These are phyloP conservation scores for Hypoxylon sp. DNA, from an alignment of 2,329 filamentous ascomycete species.

Conservation along the genomic window DNA sequence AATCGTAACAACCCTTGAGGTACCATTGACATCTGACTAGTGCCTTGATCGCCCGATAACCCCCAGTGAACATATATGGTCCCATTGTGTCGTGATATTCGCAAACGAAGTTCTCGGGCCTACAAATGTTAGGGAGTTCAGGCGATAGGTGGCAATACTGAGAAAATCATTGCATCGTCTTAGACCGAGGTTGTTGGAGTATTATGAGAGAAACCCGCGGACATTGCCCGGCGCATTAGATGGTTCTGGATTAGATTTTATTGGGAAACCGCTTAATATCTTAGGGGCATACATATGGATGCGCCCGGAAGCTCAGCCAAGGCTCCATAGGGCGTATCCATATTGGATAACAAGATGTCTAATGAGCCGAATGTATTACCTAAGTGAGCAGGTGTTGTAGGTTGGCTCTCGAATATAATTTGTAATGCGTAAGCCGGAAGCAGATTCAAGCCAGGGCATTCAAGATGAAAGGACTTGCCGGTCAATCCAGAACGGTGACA, in stretches of 20 bases:
- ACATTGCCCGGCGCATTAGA: conserved; percentile 13
- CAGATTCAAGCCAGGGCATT: background rate
- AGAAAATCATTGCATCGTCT: conserved; percentile 17
- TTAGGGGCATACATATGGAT: background rate
- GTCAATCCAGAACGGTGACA: conserved; percentile 5
- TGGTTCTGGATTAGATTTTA: conserved; percentile 9
- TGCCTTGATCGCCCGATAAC: conserved; percentile 28
- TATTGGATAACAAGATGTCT: background rate
- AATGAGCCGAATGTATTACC: conserved; percentile 14
- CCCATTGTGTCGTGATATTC: conserved; percentile 25
- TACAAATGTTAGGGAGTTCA: conserved; percentile 3
- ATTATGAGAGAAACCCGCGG: conserved; percentile 8
- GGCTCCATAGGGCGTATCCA: conserved; percentile 1
- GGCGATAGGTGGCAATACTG: conserved; percentile 28
- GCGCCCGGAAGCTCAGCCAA: conserved; percentile 4
- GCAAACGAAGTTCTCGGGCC: conserved; percentile 17
- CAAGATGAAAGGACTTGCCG: conserved; percentile 27
- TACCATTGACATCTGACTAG: conserved; percentile 27
- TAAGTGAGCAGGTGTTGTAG: conserved; percentile 6
- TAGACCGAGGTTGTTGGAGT: conserved; percentile 34
- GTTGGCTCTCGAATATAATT: conserved; percentile 2
- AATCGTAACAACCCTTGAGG: conserved; percentile 33
- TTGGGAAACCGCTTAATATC: background rate
- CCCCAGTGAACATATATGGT: conserved; percentile 8
- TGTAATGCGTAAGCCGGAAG: background rate